These are phyloP conservation scores for Candida tibetensis DNA, from an alignment of 805 yeast species.

Conservation along the genomic window DNA sequence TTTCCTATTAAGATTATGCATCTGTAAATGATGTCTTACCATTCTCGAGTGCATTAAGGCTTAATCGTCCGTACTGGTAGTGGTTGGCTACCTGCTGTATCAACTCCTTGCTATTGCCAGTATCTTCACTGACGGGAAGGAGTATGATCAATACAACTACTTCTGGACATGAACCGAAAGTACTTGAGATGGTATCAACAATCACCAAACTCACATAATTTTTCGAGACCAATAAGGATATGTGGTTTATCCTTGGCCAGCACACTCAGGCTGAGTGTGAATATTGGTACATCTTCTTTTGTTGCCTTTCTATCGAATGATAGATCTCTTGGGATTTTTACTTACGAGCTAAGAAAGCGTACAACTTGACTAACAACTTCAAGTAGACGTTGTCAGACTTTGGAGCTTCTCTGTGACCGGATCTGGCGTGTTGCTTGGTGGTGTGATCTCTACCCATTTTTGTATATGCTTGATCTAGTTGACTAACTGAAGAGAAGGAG, in stretches of 20 bases:
- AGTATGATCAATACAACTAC: not conserved
- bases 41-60: not conserved
- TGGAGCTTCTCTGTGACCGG: conserved; percentile 98
- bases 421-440: conserved; percentile 92
- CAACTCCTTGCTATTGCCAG: conserved; percentile 3
- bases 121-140: conserved; percentile 9
- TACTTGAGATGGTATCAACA: conserved; percentile 1
- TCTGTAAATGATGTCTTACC: conserved; percentile 1
- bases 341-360: conserved; percentile 99
- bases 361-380: conserved; percentile 94
- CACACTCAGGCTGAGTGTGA: no score
- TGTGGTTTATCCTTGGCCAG: no score
- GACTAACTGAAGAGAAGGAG: conserved; percentile 1
- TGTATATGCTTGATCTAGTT: conserved; percentile 6
- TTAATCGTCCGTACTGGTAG: conserved; percentile 2
- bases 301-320: no score
- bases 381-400: conserved; percentile 99
- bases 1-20: conserved; percentile 1
- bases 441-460: conserved; percentile 97
- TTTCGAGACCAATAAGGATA: not conserved
- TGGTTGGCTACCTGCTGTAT: not conserved
- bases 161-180: no score
- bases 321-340: no score
- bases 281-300: conserved; percentile 6
- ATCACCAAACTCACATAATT: conserved; percentile 5